Evolutionary conservation across 371 early-diverging fungal genomes (phyloP), one percentile per base, ranked within the genome.

Genomic region (Mucor saturninus): DNA sequence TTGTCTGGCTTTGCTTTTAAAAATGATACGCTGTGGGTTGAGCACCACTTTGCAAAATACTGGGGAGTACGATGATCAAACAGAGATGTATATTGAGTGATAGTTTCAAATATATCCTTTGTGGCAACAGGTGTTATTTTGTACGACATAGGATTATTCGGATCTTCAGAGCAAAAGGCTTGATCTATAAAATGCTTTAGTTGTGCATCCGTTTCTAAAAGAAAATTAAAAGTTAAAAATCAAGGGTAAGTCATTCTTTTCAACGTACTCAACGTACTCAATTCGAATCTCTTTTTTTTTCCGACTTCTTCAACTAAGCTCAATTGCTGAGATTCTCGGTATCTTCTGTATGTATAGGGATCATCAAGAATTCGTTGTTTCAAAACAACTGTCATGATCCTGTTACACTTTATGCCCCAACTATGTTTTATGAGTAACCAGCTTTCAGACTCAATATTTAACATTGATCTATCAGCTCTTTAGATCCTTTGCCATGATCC

Each of bases 1-100:
- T 45, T 62, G 50, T 62, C 60, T 49, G 29, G 50, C 29, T 62
- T 67, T 62, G 62, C 62, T 59, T 42, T 58, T 62, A 62, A 49
- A 62, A 62, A 62, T 30, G 37, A 50, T 30, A 45, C 39, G 30
- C 39, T 56, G 13, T 63, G 21, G 14, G 8, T 32, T 51, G 54
- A 52, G 30, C 64, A 63, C 58, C 57, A 63, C 28, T 39, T 54
- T 54, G 59, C 45, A 46, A 64, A 64, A 32, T 46, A 28, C 59
- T 58, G 58, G 1, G 48, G 26, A 28, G 52, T 58, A 54, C 49
- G 45, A 46, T 54, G 14, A 28, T 54, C 10, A 15, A 64, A 64
- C 0, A 64, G 11, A 45, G 58, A 21, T 14, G 64, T 58, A 64
- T 64, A 64, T 29, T 14, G 37, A n/a, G 43, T 11, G 40, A 58